Conservation (phyloP, 805 yeast species). For the Nakazawaea siamensis region DNA sequence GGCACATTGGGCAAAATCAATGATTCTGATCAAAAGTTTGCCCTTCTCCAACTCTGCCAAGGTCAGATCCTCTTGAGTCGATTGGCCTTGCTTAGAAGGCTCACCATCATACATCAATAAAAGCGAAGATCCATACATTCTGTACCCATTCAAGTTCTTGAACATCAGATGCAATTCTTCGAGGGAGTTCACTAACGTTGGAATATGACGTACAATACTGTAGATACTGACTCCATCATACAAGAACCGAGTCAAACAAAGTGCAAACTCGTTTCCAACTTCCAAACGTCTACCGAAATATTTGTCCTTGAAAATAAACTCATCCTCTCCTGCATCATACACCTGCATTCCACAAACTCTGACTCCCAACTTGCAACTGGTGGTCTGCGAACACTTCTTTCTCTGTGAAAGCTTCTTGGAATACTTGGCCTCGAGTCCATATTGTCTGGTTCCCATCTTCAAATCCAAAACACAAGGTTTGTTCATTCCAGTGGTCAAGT, state of each 20-base stretch:
- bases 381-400: constrained; percentile 72
- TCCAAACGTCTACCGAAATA: constrained; percentile 80
- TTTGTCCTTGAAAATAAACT: constrained; percentile 71
- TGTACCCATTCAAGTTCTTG: constrained; percentile 53
- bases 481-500: constrained; percentile 73
- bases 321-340: constrained; percentile 41
- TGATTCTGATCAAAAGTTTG: constrained; percentile 52
- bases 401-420: constrained; percentile 74
- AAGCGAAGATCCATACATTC: constrained; percentile 88
- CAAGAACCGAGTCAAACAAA: constrained; percentile 64
- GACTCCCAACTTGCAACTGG: constrained; percentile 78
- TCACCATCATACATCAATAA: constrained; percentile 74
- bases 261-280: constrained; percentile 70
- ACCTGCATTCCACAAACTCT: constrained; percentile 94
- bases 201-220: constrained; percentile 61
- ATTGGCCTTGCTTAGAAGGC: constrained; percentile 9
- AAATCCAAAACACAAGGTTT: constrained; percentile 89
- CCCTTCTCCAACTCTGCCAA: constrained; percentile 6
- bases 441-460: constrained; percentile 98
- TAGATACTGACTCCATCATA: constrained; percentile 60
- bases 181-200: constrained; percentile 52
- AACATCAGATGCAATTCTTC: constrained; percentile 52
- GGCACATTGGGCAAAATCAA: constrained; percentile 93
- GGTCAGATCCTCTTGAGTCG: constrained; percentile 4
- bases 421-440: constrained; percentile 83